These are phyloP conservation scores for Aristolochia fimbriata DNA, from an alignment of 164 flowering plant genomes.

Conservation along the genomic window DNA sequence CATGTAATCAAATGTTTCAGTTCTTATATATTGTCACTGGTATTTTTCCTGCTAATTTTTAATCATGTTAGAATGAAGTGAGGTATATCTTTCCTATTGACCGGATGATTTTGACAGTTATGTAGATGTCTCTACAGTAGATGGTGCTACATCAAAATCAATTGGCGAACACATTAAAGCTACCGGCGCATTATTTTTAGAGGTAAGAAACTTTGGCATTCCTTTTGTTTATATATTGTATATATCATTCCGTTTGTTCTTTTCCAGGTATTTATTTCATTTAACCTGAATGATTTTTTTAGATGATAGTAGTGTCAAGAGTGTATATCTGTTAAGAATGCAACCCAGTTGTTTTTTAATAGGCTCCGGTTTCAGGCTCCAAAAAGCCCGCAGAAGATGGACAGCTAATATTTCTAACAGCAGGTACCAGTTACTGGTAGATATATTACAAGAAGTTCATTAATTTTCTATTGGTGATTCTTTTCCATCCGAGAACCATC, in stretches of 20 bases:
- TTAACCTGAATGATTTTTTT: too few relatives aligned
- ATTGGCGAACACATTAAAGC: conserved; percentile 49
- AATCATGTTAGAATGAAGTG: neutral
- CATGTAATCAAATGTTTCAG: too few relatives aligned
- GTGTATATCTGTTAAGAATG: conserved; percentile 9
- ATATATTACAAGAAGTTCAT: neutral
- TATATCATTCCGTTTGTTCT: neutral
- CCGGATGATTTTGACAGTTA: conserved; percentile 34
- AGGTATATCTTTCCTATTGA: neutral
- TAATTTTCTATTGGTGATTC: neutral
- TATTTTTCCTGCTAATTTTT: too few relatives aligned
- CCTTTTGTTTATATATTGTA: neutral
- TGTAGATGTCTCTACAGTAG: conserved; percentile 93
- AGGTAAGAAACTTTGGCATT: conserved; percentile 28
- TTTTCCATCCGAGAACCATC: neutral
- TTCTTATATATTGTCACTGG: too few relatives aligned
- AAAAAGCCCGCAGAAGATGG: conserved; percentile 99
- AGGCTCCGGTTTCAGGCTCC: conserved; percentile 99
- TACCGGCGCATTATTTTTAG: conserved; percentile 83
- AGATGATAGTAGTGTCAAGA: conserved; percentile 7
- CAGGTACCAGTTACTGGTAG: conserved; percentile 29
- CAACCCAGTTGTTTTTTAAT: conserved; percentile 14
- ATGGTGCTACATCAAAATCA: conserved; percentile 61
- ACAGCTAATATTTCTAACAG: conserved; percentile 82
- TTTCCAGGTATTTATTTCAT: too few relatives aligned